Base-by-base conservation (phyloP, 768 basidiomycete species). In the Arthromyces matolae region DNA sequence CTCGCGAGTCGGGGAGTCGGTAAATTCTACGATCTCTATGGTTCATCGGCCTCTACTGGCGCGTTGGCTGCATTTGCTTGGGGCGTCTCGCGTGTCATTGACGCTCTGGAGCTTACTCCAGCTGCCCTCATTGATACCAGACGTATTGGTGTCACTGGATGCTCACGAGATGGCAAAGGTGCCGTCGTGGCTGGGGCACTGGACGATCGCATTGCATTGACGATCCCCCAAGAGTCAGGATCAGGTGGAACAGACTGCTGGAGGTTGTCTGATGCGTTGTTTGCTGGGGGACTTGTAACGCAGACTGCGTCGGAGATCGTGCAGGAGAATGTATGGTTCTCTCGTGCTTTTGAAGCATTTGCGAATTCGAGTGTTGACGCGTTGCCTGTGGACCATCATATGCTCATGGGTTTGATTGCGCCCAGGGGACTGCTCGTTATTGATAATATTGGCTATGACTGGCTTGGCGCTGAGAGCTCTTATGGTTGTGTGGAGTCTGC, bases 1-100 rank as follows among this genome's bases (percentile, higher is more conserved):
- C 44, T 48, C 8, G 58, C 60, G 22, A 77, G 75, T 60, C 74
- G 79, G 16, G 79, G 80, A 5, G 51, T 64, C 24, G 79, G 80
- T 27, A 71, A 73, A 39, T 82, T 82, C 70, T 82, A 73, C 67
- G 68, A 69, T 29, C 68, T 81, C 34, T 80, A 77, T 61, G 79
- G 78, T 5, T 59, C 54, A 23, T 59, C 52, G 43, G 67, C 69
- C 27, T 67, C 68, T 32, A 79, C 79, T 0, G 65, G 68, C 28
- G 76, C 80, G 1, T 72, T 81, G 71, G 77, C 69, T 20, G 79
- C 80, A 2, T 82, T 79, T 78, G 75, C 75, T 7, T 81, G 79
- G 79, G 79, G 76, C 47, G 71, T 80, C 29, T 68, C 70, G 50
- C 77, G 80, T 23, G 72, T 82, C 58, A 78, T 82, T 59, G 80